Evolutionary conservation across 805 yeast species (phyloP).

Genomic region (Lipomyces sp.): DNA sequence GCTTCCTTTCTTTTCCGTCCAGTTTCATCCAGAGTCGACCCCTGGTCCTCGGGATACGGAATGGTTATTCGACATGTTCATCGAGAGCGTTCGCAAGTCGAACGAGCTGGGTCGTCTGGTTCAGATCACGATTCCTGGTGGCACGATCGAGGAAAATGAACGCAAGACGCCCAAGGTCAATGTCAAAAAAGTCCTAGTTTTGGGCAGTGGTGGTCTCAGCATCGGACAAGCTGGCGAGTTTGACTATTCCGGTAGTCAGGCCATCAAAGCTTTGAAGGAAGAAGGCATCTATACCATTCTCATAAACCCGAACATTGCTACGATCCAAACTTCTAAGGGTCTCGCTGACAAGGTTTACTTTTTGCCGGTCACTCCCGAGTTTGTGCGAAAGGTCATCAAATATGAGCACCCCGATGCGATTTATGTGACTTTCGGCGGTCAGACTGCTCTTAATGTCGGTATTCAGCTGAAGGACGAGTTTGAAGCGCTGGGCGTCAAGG

Average conservation of each 20-base stretch:
- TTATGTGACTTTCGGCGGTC: constrained; percentile 97
- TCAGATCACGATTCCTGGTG: constrained; percentile 90
- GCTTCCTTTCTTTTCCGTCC: constrained; percentile 93
- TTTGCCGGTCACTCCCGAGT: constrained; percentile 95
- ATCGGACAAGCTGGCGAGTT: constrained; percentile 99
- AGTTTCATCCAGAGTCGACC: constrained; percentile 98
- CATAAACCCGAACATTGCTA: constrained; percentile 97
- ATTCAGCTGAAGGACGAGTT: constrained; percentile 93
- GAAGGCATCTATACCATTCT: constrained; percentile 95
- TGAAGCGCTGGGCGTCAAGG: constrained; percentile 85
- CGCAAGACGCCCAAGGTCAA: constrained; percentile 73
- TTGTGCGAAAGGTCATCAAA: constrained; percentile 90
- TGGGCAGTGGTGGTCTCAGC: constrained; percentile 97
- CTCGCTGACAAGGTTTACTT: constrained; percentile 97
- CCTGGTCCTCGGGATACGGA: constrained; percentile 99
- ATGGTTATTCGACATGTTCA: constrained; percentile 90
- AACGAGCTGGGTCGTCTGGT: constrained; percentile 49
- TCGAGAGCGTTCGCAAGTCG: constrained; percentile 66
- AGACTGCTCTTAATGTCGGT: constrained; percentile 96
- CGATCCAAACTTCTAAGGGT: constrained; percentile 97
- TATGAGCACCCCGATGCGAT: constrained; percentile 97
- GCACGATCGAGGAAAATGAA: constrained; percentile 65
- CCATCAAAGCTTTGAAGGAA: constrained; percentile 96
- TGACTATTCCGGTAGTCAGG: constrained; percentile 98
- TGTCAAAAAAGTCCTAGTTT: constrained; percentile 86